A percentile compares a stretch with the other conserved stretches of the same genome.
Conservation (phyloP, 768 basidiomycete species). For the Suillus subaureus region DNA sequence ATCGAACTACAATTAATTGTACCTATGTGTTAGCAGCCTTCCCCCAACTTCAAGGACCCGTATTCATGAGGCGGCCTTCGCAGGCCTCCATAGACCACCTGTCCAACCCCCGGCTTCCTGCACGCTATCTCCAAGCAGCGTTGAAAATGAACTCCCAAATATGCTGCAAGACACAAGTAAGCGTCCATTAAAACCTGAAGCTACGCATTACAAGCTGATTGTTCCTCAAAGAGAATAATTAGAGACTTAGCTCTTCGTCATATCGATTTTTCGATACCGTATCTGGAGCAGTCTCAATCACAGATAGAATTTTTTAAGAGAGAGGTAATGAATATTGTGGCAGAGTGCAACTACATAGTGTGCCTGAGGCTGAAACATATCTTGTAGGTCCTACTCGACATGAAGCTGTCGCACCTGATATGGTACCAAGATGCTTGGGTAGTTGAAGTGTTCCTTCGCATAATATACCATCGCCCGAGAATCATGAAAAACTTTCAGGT, state of each 20-base stretch:
- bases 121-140: background rate
- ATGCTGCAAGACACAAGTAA: background rate
- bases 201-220: background rate
- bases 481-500: background rate
- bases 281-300: background rate
- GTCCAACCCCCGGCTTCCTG: background rate
- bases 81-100: background rate
- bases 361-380: background rate
- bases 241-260: conserved; percentile 1
- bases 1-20: background rate
- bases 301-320: background rate
- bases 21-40: background rate
- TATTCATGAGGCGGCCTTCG: background rate
- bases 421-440: background rate
- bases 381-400: background rate
- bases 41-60: background rate
- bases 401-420: background rate
- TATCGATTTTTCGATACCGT: conserved; percentile 2
- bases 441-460: background rate
- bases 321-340: background rate
- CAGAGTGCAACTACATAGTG: background rate
- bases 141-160: background rate
- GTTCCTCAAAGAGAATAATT: background rate
- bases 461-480: background rate
- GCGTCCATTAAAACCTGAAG: background rate